Conservation (phyloP, 768 basidiomycete genomes). For the Obba rivulosa region DNA sequence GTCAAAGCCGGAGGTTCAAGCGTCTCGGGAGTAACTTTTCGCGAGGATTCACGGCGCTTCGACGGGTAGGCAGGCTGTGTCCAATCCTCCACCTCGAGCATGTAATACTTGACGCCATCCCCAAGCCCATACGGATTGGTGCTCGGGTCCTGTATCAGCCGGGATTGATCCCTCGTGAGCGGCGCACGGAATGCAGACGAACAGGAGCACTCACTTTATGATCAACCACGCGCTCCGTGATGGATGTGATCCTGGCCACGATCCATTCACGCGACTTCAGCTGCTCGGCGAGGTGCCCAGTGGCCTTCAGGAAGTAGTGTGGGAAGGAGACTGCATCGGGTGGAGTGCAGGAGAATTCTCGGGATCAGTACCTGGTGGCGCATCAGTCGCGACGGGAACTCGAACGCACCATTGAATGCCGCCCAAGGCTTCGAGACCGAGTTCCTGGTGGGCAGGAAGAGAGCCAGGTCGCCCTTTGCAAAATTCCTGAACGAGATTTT, state of each 20-base stretch:
- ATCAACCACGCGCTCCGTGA: constrained; percentile 81
- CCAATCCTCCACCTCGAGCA: constrained; percentile 94
- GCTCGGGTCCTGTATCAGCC: constrained; percentile 53
- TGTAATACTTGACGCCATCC: constrained; percentile 88
- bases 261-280: constrained; percentile 92
- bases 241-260: constrained; percentile 85
- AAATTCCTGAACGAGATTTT: constrained; percentile 98
- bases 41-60: constrained; percentile 51
- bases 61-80: constrained; percentile 62
- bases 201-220: constrained; percentile 48
- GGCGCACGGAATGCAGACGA: constrained; percentile 1
- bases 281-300: constrained; percentile 81
- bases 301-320: constrained; percentile 93
- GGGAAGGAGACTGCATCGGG: constrained; percentile 77
- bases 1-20: constrained; percentile 5
- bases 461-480: constrained; percentile 87
- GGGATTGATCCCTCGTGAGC: neutral
- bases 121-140: constrained; percentile 89
- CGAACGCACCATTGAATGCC: constrained; percentile 85
- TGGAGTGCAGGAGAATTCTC: constrained; percentile 26
- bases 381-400: constrained; percentile 1
- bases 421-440: constrained; percentile 95
- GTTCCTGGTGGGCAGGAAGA: constrained; percentile 95
- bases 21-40: constrained; percentile 42
- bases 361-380: constrained; percentile 17